phyloP scores from a whole-genome alignment of 805 yeast species.

The Metschnikowia drakensbergensis region DNA sequence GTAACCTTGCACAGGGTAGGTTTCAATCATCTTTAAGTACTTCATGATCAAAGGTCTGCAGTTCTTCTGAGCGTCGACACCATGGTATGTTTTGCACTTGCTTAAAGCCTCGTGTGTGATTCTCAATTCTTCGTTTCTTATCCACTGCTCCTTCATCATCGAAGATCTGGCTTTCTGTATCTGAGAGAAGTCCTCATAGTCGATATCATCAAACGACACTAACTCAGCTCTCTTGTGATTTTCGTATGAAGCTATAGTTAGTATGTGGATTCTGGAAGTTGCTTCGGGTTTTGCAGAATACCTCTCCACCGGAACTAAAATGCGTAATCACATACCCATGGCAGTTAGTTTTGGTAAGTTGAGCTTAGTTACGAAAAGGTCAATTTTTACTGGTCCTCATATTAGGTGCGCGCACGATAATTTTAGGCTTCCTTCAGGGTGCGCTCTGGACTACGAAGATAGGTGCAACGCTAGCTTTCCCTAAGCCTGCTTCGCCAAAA shows the following conservation, averaged over 20 bases:
- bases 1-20: constrained; percentile 65
- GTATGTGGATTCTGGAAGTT: neutral
- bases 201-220: constrained; percentile 80
- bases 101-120: constrained; percentile 71
- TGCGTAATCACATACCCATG: constrained; percentile 13
- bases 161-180: constrained; percentile 73
- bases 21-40: constrained; percentile 73
- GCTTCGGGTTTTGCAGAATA: neutral
- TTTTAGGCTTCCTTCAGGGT: neutral
- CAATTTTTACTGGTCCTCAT: constrained; percentile 30
- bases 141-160: constrained; percentile 75
- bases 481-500: neutral
- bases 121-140: constrained; percentile 63
- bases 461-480: neutral
- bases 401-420: constrained; percentile 19
- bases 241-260: constrained; percentile 28
- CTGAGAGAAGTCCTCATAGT: constrained; percentile 61
- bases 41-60: constrained; percentile 75
- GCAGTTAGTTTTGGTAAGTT: constrained; percentile 3
- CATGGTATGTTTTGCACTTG: constrained; percentile 65
- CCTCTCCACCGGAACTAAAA: neutral
- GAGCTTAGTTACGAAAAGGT: constrained; percentile 22
- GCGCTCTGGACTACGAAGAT: neutral
- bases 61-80: constrained; percentile 55
- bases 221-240: constrained; percentile 57